These are phyloP conservation scores for Perilla frutescens DNA, from an alignment of 257 asterid species.

Conservation along the genomic window DNA sequence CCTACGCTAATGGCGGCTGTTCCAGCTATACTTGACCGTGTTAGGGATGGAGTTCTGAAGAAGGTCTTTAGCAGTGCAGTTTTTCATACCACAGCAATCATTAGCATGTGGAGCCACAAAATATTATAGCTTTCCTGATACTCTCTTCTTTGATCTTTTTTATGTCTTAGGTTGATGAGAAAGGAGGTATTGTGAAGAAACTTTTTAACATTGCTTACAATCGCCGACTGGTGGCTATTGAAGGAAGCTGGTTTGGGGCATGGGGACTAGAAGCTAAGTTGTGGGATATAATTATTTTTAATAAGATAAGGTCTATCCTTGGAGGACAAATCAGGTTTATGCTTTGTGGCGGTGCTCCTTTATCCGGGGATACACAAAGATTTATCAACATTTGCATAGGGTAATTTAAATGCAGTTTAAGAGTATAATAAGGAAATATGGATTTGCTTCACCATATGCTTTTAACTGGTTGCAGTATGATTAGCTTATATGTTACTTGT, in stretches of 20 bases:
- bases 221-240: slow-evolving; percentile 73
- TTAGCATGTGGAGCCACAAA: slow-evolving; percentile 24
- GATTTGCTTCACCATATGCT: slow-evolving; percentile 2
- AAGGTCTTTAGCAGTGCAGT: slow-evolving; percentile 52
- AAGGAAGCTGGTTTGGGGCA: slow-evolving; percentile 94
- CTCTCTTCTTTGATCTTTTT: slow-evolving; percentile 21
- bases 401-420: slow-evolving; percentile 49
- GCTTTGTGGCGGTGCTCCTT: slow-evolving; percentile 99
- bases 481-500: slow-evolving; percentile 11
- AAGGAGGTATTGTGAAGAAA: slow-evolving; percentile 78
- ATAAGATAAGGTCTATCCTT: slow-evolving; percentile 72
- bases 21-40: slow-evolving; percentile 94
- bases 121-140: slow-evolving; percentile 28
- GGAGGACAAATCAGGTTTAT: slow-evolving; percentile 90
- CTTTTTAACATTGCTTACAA: slow-evolving; percentile 71
- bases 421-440: not conserved
- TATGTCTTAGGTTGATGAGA: slow-evolving; percentile 76
- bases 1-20: slow-evolving; percentile 91
- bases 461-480: slow-evolving; percentile 15
- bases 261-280: slow-evolving; percentile 72
- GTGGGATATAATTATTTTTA: slow-evolving; percentile 75
- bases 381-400: slow-evolving; percentile 95
- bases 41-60: slow-evolving; percentile 85
- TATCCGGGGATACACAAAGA: slow-evolving; percentile 90
- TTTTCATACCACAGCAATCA: slow-evolving; percentile 13